A percentile compares a stretch with the other conserved stretches of the same genome.
Conservation (phyloP, 116 monocot genomes). For the Iris pallida region DNA sequence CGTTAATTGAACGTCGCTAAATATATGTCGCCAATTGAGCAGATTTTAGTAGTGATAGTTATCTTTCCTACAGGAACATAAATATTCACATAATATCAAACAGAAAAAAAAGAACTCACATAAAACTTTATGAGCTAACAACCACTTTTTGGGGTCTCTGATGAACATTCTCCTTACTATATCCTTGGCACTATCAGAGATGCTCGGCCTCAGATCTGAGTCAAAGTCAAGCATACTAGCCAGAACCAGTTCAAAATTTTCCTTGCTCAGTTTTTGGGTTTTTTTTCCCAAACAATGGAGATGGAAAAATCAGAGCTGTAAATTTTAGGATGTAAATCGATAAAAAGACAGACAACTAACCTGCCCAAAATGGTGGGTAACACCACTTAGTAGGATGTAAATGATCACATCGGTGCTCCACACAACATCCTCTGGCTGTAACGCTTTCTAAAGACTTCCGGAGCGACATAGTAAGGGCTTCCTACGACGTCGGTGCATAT, state of each 20-base stretch:
- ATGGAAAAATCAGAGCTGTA: no score
- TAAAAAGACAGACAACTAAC: neutral
- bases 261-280: conserved; percentile 20
- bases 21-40: no score
- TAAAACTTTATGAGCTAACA: conserved; percentile 22
- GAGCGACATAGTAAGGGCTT: conserved; percentile 28
- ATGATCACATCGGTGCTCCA: conserved; percentile 26
- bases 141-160: conserved; percentile 22
- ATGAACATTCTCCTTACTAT: conserved; percentile 16
- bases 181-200: conserved; percentile 21
- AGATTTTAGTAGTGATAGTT: no score
- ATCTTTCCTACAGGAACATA: no score
- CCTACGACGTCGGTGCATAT: conserved; percentile 21
- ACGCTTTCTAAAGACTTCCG: conserved; percentile 21
- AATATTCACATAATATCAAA: no score
- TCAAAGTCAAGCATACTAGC: conserved; percentile 23
- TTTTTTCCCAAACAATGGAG: no score
- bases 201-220: conserved; percentile 22
- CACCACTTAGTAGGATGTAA: conserved; percentile 25
- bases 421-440: conserved; percentile 23
- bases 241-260: conserved; percentile 21
- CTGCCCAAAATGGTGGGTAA: conserved; percentile 30
- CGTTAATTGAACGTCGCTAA: no score
- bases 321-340: no score
- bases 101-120: conserved; percentile 14